These are phyloP conservation scores for Exidia glandulosa DNA, from an alignment of 768 basidiomycete species.

Conservation along the genomic window DNA sequence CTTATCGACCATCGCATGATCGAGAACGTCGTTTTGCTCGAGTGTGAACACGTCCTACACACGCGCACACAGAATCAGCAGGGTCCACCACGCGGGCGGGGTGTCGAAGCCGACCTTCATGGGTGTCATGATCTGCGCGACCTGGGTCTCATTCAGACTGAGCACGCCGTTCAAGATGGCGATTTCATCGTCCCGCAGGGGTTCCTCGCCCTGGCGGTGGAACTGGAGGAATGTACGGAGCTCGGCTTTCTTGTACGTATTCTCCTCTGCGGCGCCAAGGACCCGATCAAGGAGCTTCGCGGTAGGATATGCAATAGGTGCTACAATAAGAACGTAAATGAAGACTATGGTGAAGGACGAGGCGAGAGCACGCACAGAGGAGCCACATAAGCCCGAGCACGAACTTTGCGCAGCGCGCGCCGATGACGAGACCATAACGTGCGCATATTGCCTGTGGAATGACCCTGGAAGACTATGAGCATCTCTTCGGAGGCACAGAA, in stretches of 20 bases:
- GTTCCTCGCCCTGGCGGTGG: conserved; percentile 23
- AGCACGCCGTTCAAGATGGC: conserved; percentile 45
- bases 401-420: conserved; percentile 65
- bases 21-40: conserved; percentile 63
- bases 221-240: conserved; percentile 58
- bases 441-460: conserved; percentile 66
- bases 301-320: conserved; percentile 66
- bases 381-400: conserved; percentile 66
- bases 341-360: not conserved
- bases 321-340: conserved; percentile 18
- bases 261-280: conserved; percentile 58
- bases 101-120: conserved; percentile 48
- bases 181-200: conserved; percentile 72
- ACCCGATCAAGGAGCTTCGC: conserved; percentile 67
- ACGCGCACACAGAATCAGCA: too few relatives aligned
- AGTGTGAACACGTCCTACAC: conserved; percentile 72
- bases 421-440: conserved; percentile 69
- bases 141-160: conserved; percentile 35
- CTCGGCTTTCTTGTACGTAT: conserved; percentile 76
- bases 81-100: too few relatives aligned
- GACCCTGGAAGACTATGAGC: conserved; percentile 33
- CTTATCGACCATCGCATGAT: conserved; percentile 66
- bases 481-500: not conserved
- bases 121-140: conserved; percentile 59
- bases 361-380: conserved; percentile 22